Conservation (phyloP, 2,329 filamentous ascomycete species). For the Neonectria ditissima region DNA sequence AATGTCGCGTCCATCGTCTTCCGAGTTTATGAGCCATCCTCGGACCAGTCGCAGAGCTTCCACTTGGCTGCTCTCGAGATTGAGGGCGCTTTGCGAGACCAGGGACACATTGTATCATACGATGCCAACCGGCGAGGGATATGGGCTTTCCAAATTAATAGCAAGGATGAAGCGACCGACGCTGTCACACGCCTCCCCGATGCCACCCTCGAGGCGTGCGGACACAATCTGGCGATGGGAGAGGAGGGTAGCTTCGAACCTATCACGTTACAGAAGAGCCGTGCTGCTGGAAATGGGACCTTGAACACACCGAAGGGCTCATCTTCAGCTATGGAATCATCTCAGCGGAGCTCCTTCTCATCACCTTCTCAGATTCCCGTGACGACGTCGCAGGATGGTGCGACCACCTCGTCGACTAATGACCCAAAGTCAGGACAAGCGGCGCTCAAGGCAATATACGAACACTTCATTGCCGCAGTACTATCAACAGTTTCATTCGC, state of each 20-base stretch:
- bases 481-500: conserved; percentile 62
- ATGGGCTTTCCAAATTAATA: conserved; percentile 66
- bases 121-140: conserved; percentile 63
- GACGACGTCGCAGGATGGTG: conserved; percentile 39
- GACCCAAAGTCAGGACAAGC: conserved; percentile 41
- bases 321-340: conserved; percentile 56
- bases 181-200: conserved; percentile 47
- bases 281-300: conserved; percentile 53
- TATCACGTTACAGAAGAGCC: conserved; percentile 59
- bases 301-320: conserved; percentile 61
- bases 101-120: conserved; percentile 66
- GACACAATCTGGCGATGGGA: conserved; percentile 57
- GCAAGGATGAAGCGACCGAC: conserved; percentile 53
- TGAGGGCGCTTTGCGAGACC: conserved; percentile 62
- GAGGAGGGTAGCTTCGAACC: conserved; percentile 66
- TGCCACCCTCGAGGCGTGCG: conserved; percentile 57
- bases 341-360: conserved; percentile 42
- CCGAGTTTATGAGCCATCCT: conserved; percentile 65
- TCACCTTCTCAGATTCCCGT: conserved; percentile 34
- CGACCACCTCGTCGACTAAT: conserved; percentile 42
- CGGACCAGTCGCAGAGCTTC: conserved; percentile 58
- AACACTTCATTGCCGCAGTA: conserved; percentile 66
- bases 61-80: conserved; percentile 62
- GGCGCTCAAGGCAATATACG: conserved; percentile 60
- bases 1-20: conserved; percentile 67